Percentiles rank a stretch among this genome's conserved stretches.
These are phyloP conservation scores for Pythium coloratum DNA, from an alignment of 352 stramenopile genomes.

Conservation along the genomic window DNA sequence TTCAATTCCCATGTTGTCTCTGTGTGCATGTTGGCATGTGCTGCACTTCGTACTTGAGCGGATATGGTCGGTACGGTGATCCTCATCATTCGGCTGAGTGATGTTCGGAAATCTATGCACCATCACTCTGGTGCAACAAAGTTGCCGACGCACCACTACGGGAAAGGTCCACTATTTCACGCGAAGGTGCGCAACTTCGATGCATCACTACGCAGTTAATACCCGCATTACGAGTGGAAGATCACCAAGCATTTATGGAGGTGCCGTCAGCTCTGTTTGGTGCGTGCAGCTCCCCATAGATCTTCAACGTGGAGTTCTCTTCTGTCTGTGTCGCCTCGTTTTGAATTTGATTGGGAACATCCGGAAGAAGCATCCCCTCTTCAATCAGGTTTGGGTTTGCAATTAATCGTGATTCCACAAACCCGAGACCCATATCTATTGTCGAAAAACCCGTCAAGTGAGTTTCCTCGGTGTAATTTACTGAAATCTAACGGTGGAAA, in stretches of 20 bases:
- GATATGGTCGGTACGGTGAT: neutral
- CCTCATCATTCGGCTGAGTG: slow-evolving; percentile 19
- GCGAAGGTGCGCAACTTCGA: neutral
- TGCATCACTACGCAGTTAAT: neutral
- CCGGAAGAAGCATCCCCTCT: slow-evolving; percentile 10
- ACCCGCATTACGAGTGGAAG: neutral
- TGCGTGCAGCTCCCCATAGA: neutral
- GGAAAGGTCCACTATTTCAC: neutral
- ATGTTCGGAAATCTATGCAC: slow-evolving; percentile 10
- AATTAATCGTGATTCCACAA: neutral
- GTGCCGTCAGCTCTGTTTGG: no score
- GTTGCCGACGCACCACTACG: neutral
- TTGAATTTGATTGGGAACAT: slow-evolving; percentile 16
- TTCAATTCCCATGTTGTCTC: slow-evolving; percentile 2
- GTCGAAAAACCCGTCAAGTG: slow-evolving; percentile 12
- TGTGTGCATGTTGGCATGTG: slow-evolving; percentile 6
- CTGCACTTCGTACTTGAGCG: slow-evolving; percentile 12
- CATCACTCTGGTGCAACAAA: slow-evolving; percentile 28
- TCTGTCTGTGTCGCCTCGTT: slow-evolving; percentile 1
- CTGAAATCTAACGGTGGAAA: slow-evolving; percentile 2
- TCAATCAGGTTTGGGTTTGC: slow-evolving; percentile 16
- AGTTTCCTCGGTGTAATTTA: slow-evolving; percentile 1
- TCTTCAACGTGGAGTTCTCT: slow-evolving; percentile 8
- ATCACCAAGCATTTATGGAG: no score
- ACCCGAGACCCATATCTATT: slow-evolving; percentile 4